Percentiles rank a stretch among this genome's conserved stretches.
Conservation (phyloP, 768 basidiomycete genomes). For the Calvatia gigantea region DNA sequence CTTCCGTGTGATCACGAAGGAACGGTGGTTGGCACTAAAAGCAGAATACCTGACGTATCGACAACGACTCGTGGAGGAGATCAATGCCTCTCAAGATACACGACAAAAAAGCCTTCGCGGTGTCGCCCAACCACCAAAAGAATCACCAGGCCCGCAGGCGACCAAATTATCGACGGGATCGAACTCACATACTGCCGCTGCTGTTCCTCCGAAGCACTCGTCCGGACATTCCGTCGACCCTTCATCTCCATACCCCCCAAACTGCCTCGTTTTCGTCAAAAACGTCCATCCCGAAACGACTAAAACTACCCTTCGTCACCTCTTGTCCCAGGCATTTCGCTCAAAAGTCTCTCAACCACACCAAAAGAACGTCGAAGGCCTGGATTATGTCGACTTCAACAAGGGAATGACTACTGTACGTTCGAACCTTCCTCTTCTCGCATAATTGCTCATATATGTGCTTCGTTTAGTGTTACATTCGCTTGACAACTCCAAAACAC, state of each 20-base stretch:
- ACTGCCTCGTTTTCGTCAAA: slow-evolving; percentile 68
- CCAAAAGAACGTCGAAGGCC: slow-evolving; percentile 24
- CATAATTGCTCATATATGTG: neutral
- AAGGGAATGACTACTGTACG: slow-evolving; percentile 75
- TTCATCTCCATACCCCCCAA: slow-evolving; percentile 49
- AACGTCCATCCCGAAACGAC: slow-evolving; percentile 74
- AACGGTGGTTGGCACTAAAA: slow-evolving; percentile 60
- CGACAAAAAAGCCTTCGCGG: slow-evolving; percentile 4
- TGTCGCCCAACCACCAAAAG: neutral
- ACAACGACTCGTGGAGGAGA: slow-evolving; percentile 46
- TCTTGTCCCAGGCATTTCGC: slow-evolving; percentile 47
- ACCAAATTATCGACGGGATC: neutral
- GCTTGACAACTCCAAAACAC: slow-evolving; percentile 51
- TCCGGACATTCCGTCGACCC: slow-evolving; percentile 13
- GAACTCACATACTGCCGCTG: neutral
- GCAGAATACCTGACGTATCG: slow-evolving; percentile 70
- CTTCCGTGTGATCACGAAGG: slow-evolving; percentile 53
- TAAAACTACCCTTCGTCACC: slow-evolving; percentile 68
- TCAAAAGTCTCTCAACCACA: neutral
- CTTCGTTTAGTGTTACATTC: slow-evolving; percentile 61
- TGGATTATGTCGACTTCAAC: slow-evolving; percentile 79
- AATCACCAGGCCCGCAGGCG: neutral
- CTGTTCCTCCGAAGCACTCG: neutral
- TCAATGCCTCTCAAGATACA: slow-evolving; percentile 31
- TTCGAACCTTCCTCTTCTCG: slow-evolving; percentile 8